These are phyloP conservation scores for Hemisphaericaspora nanyangensis DNA, from an alignment of 805 yeast genomes.

Conservation along the genomic window DNA sequence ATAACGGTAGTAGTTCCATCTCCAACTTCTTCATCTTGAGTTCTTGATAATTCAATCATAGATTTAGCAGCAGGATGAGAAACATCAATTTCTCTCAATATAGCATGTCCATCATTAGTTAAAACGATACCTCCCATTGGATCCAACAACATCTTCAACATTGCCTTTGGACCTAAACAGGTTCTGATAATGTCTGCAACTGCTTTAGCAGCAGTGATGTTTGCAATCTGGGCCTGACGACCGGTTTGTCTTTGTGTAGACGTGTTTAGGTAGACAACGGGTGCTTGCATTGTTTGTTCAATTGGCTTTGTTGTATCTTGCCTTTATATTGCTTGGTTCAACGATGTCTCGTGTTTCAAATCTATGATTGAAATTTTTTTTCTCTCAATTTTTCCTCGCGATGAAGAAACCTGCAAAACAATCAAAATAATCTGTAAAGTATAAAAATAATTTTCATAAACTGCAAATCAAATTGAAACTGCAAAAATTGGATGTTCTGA, in stretches of 20 bases:
- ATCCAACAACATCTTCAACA: constrained; percentile 95
- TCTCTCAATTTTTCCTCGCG: not conserved
- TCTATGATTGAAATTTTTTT: not conserved
- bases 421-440: not conserved
- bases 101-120: constrained; percentile 98
- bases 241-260: constrained; percentile 92
- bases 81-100: constrained; percentile 92
- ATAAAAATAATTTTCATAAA: too few relatives aligned
- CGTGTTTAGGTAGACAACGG: constrained; percentile 57
- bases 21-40: constrained; percentile 98
- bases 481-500: not conserved
- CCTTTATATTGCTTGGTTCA: not conserved
- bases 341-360: too few relatives aligned
- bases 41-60: constrained; percentile 93
- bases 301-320: not conserved
- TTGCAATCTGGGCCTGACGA: constrained; percentile 94
- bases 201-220: constrained; percentile 98
- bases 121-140: constrained; percentile 96
- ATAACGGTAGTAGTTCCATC: constrained; percentile 98
- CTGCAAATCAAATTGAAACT: not conserved
- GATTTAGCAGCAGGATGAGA: constrained; percentile 99
- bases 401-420: not conserved
- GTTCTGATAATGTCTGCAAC: constrained; percentile 97
- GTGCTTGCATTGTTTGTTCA: constrained; percentile 38
- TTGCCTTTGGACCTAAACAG: constrained; percentile 97